Conservation (phyloP, 805 yeast species). For the Wickerhamiella shivajii region DNA sequence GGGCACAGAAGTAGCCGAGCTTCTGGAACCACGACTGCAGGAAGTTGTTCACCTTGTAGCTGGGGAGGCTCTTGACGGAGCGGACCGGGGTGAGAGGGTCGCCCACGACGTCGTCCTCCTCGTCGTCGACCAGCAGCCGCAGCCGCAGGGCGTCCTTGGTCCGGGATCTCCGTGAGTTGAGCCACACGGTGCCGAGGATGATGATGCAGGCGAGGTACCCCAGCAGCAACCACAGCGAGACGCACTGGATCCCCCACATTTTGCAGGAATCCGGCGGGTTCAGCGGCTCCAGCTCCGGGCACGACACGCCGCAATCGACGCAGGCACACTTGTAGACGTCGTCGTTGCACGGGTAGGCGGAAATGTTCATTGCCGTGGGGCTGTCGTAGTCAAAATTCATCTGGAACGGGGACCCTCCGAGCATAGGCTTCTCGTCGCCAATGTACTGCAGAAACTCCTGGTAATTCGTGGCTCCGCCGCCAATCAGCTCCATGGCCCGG, state of each 20-base stretch:
- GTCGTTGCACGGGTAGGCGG: constrained; percentile 34
- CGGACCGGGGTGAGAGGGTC: constrained; percentile 19
- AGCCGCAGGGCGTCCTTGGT: constrained; percentile 15
- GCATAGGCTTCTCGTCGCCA: constrained; percentile 85
- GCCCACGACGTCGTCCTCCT: constrained; percentile 1
- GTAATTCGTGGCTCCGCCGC: constrained; percentile 86
- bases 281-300: constrained; percentile 52
- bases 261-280: constrained; percentile 31
- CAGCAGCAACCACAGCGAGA: constrained; percentile 46
- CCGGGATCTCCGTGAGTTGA: constrained; percentile 17
- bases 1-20: constrained; percentile 46
- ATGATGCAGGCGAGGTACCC: constrained; percentile 22
- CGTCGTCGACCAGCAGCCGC: constrained; percentile 3
- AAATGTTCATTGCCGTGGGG: constrained; percentile 1
- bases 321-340: constrained; percentile 56
- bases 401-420: constrained; percentile 95
- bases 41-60: constrained; percentile 33
- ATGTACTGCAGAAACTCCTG: constrained; percentile 65
- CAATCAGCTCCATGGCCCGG: constrained; percentile 88
- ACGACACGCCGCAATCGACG: constrained; percentile 69
- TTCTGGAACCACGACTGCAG: constrained; percentile 35
- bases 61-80: neutral
- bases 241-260: constrained; percentile 55
- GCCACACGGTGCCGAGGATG: constrained; percentile 7
- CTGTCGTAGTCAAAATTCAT: constrained; percentile 50